Base-by-base conservation (phyloP, 2,329 filamentous ascomycete species). In the Verticillium nubilum region DNA sequence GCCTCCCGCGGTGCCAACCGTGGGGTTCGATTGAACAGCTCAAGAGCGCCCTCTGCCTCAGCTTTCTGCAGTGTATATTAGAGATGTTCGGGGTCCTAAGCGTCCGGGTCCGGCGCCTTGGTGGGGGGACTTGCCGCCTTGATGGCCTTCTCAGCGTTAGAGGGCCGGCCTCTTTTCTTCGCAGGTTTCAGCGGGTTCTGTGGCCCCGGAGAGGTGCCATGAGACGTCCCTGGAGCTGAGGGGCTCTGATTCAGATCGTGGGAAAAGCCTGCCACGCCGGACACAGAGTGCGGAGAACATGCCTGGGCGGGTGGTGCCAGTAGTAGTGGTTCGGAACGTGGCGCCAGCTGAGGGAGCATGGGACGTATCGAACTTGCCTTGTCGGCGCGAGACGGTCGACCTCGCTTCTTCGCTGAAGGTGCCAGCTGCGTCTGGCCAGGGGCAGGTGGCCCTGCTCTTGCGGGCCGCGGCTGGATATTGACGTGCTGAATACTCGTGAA, bases 371-470 rank as follows among this genome's bases (percentile, higher is more conserved):
- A 64, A 7, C 62, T 57, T n/a, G 68, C 74, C 61, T 75, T 77
- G 59, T 79, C 78, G 10, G 74, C 72, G 59, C 77, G 74, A 17
- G 78, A 74, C 3, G 78, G 78, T 37, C 78, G 73, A 2, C 78
- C 78, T 59, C 78, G 73, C 66, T 78, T 80, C 65, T 72, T 77
- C 13, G 68, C 60, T 2, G 58, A 31, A 50, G 56, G 37, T 17
- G 27, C 25, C 10, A 42, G 54, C 12, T 37, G 54, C 13, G 19
- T 37, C 9, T 29, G 23, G 27, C 29, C 19, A 15, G 27, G 26
- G 7, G 54, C 28, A 26, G 37, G 27, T 37, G 54, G 23, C 17
- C 54, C 54, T 26, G 31, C 25, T n/a, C 25, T 26, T 17, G 29
- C n/a, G 25, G 31, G 31, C 6, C 35, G 25, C 15, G 56, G 56